Conservation (phyloP, 1,284 basidiomycete species). For the Microstroma glucosiphilum region DNA sequence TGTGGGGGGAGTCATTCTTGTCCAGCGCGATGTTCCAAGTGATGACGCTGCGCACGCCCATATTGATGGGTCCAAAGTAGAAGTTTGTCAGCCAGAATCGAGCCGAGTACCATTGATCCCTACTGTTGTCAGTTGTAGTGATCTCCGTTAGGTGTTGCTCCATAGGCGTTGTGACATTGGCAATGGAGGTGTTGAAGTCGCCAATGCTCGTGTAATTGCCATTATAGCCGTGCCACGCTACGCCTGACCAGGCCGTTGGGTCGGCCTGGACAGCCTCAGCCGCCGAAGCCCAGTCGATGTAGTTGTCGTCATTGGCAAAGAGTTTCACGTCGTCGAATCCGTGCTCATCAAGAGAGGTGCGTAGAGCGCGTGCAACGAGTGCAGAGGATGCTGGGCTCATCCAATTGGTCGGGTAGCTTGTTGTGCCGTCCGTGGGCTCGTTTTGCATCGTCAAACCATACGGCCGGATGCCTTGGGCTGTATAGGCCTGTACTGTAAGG, state of each 20-base stretch:
- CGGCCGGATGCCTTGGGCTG: constrained; percentile 19
- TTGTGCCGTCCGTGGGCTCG: constrained; percentile 23
- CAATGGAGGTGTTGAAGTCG: neutral
- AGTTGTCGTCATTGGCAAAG: constrained; percentile 41
- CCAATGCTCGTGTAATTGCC: constrained; percentile 10
- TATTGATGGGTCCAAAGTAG: neutral
- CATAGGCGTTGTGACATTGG: neutral
- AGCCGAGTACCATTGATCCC: constrained; percentile 1
- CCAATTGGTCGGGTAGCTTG: constrained; percentile 28
- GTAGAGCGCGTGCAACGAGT: constrained; percentile 18
- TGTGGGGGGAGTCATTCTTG: constrained; percentile 1
- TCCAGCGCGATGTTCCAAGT: constrained; percentile 1
- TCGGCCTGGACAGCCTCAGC: constrained; percentile 27
- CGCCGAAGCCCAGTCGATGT: constrained; percentile 18
- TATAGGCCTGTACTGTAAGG: constrained; percentile 18
- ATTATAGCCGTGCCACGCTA: constrained; percentile 40
- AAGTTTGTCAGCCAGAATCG: constrained; percentile 1
- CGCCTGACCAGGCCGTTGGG: constrained; percentile 23
- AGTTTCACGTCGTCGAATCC: constrained; percentile 18
- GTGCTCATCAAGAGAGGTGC: constrained; percentile 14
- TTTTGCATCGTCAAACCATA: constrained; percentile 39
- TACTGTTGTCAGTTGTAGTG: constrained; percentile 5
- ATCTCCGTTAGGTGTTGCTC: neutral
- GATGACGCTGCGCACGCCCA: neutral
- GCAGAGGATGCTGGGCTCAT: constrained; percentile 19